Percentiles rank a stretch among this genome's conserved stretches.
Conservation (phyloP, 1,139 yeast genomes). For the Saccharomyces hybrid region DNA sequence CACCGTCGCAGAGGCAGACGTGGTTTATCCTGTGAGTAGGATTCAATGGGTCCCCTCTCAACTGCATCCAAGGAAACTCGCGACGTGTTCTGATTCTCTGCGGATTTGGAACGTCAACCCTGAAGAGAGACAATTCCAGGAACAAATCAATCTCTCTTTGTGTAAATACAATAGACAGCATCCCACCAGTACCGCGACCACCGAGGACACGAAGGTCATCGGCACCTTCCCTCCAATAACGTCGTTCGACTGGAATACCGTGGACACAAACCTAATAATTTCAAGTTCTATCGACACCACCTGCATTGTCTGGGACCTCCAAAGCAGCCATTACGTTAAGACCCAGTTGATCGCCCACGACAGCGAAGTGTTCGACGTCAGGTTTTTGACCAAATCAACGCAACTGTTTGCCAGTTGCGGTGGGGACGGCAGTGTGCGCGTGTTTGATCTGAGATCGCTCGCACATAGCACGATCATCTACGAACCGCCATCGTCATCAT, state of each 20-base stretch:
- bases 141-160: conserved; percentile 29
- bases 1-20: conserved; percentile 41
- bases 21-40: conserved; percentile 56
- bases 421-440: conserved; percentile 89
- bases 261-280: conserved; percentile 63
- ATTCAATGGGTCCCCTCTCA: conserved; percentile 58
- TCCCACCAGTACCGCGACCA: conserved; percentile 3
- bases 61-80: conserved; percentile 25
- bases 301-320: conserved; percentile 88
- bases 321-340: conserved; percentile 63
- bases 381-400: conserved; percentile 67
- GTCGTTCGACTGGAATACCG: conserved; percentile 84
- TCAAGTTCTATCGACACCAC: conserved; percentile 93
- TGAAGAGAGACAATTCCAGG: conserved; percentile 20
- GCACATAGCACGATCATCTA: conserved; percentile 93
- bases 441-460: conserved; percentile 79
- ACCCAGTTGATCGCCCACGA: conserved; percentile 96
- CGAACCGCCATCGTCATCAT: conserved; percentile 30
- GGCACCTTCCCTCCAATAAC: conserved; percentile 68
- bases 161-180: conserved; percentile 30
- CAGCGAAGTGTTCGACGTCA: conserved; percentile 87
- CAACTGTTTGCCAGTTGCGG: conserved; percentile 89
- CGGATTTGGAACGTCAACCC: conserved; percentile 31
- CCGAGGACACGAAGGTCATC: conserved; percentile 11
- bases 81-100: conserved; percentile 33